These are phyloP conservation scores for Blastobotrys capitulatus DNA, from an alignment of 1,139 yeast genomes.

Conservation along the genomic window DNA sequence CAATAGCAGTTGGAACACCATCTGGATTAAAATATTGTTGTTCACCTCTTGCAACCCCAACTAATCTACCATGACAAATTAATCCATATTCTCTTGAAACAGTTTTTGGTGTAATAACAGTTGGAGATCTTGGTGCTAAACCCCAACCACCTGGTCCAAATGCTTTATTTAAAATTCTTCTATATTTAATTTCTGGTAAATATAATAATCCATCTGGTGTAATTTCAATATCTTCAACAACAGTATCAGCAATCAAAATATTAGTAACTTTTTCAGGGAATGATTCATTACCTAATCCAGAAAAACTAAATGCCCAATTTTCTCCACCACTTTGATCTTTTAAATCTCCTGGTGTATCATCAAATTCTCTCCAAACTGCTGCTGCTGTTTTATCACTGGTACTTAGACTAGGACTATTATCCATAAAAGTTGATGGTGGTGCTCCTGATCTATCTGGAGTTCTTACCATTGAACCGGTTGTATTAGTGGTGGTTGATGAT, in stretches of 20 bases:
- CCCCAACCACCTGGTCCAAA: constrained; percentile 99
- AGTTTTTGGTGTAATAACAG: constrained; percentile 57
- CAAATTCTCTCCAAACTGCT: constrained; percentile 13
- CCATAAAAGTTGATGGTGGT: neutral
- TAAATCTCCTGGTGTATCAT: constrained; percentile 13
- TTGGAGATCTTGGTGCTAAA: constrained; percentile 85
- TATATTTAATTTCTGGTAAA: constrained; percentile 89
- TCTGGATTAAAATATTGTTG: constrained; percentile 85
- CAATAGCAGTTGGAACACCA: constrained; percentile 92
- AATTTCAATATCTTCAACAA: constrained; percentile 73
- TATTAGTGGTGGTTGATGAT: neutral
- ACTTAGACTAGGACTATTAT: neutral
- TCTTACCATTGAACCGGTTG: neutral
- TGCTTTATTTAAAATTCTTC: constrained; percentile 80
- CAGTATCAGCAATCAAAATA: constrained; percentile 54
- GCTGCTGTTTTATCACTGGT: constrained; percentile 5
- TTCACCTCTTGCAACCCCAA: constrained; percentile 92
- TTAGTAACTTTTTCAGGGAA: constrained; percentile 59
- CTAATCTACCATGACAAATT: constrained; percentile 80
- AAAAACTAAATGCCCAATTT: constrained; percentile 29
- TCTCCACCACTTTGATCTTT: constrained; percentile 14
- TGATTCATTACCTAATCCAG: constrained; percentile 73
- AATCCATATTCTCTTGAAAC: constrained; percentile 88
- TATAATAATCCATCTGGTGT: constrained; percentile 93
- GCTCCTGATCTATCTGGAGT: neutral